Conservation (phyloP, 768 basidiomycete genomes). For the Leucosporidium yakuticum region DNA sequence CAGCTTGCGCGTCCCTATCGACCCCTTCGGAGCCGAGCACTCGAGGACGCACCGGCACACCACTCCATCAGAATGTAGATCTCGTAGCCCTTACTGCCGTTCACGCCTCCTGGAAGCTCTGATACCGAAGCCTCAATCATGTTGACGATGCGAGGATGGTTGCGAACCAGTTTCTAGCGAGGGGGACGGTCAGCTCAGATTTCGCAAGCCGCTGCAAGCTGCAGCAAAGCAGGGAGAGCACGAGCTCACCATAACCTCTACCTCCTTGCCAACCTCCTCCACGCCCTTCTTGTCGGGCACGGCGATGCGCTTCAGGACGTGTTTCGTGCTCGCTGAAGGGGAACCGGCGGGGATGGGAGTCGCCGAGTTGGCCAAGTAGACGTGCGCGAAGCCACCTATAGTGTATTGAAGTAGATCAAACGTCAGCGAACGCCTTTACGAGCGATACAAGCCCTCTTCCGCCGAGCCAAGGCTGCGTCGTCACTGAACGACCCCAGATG, state of each 20-base stretch:
- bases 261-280: slow-evolving; percentile 90
- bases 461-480: too few species aligned
- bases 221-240: slow-evolving; percentile 33
- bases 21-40: neutral
- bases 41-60: slow-evolving; percentile 64
- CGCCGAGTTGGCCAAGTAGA: slow-evolving; percentile 85
- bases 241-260: slow-evolving; percentile 84
- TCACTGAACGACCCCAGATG: neutral
- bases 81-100: slow-evolving; percentile 55
- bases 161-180: slow-evolving; percentile 77
- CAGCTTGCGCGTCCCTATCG: neutral
- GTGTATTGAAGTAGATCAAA: neutral
- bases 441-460: too few species aligned
- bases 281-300: slow-evolving; percentile 84
- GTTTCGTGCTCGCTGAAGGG: slow-evolving; percentile 74
- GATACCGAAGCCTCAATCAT: slow-evolving; percentile 94
- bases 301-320: slow-evolving; percentile 94
- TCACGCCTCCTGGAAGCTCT: slow-evolving; percentile 63
- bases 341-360: slow-evolving; percentile 55
- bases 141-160: slow-evolving; percentile 91
- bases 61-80: slow-evolving; percentile 99
- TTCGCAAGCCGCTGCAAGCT: neutral
- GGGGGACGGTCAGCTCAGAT: neutral
- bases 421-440: too few species aligned
- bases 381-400: slow-evolving; percentile 93